Conservation (phyloP, 192 early-diverging fungal genomes). For the Oehlia diaphana region DNA sequence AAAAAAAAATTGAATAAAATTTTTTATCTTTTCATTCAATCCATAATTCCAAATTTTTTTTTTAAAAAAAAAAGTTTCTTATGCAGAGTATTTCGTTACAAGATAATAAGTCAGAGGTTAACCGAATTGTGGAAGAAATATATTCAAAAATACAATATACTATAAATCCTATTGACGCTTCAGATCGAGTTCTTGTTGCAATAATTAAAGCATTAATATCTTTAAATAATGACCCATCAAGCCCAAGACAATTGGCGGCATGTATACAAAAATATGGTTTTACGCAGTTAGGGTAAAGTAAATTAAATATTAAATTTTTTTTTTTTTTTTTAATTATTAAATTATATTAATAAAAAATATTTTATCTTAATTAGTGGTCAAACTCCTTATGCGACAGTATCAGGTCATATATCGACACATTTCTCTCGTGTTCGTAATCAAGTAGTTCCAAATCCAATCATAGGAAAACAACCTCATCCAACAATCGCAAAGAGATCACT, state of each 20-base stretch:
- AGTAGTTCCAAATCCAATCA: neutral
- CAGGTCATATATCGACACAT: conserved; percentile 12
- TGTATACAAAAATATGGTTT: conserved; percentile 79
- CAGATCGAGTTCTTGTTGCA: conserved; percentile 86
- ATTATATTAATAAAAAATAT: neutral
- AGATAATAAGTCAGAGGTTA: neutral
- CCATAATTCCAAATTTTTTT: neutral
- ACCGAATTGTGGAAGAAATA: conserved; percentile 19
- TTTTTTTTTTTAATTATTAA: no score
- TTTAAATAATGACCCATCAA: conserved; percentile 74
- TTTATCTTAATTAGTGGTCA: conserved; percentile 28
- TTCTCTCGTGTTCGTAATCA: neutral
- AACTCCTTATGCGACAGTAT: conserved; percentile 5
- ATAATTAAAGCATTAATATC: conserved; percentile 80
- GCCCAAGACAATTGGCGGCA: conserved; percentile 78
- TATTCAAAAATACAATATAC: conserved; percentile 20
- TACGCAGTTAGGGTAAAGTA: conserved; percentile 71
- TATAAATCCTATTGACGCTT: conserved; percentile 71
- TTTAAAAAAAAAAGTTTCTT: neutral
- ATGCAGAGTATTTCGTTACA: conserved; percentile 15
- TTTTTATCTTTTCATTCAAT: no score
- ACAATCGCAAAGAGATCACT: conserved; percentile 8
- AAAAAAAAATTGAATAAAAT: no score
- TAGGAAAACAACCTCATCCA: neutral
- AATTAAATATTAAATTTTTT: neutral